Base-by-base conservation (phyloP, 2,329 filamentous ascomycete species). In the Sclerotinia borealis region DNA sequence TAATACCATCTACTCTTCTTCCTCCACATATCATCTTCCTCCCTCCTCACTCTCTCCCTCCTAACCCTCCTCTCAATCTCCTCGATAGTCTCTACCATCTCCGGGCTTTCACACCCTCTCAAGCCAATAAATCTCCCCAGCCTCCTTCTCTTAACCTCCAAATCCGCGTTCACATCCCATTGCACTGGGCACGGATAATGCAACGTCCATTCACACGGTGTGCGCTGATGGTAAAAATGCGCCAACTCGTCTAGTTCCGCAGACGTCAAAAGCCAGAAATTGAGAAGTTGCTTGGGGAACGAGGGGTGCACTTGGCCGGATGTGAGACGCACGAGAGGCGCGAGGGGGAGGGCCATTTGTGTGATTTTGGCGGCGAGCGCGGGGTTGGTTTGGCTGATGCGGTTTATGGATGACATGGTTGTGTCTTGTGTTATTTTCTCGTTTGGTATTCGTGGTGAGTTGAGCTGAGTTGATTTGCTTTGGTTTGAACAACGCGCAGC, bases 51-150 rank as follows among this genome's bases (percentile, higher is more conserved):
- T 31, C 66, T 77, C 74, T 15, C 77, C 71, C 50, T 77, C 75
- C 66, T 78, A 77, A 51, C 61, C 22, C 37, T 59, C 71, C 80
- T 78, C 74, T 77, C 77, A n/a, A 71, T 67, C 59, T 72, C 72
- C 45, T 68, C 65, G 41, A 68, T 66, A 22, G 49, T 71, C 59
- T 66, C 60, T 9, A 66, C 22, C 27, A 47, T 78, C 76, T n/a
- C 50, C 10, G 82, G 83, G 37, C 80, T 82, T 67, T 85, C 81
- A 70, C 83, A 83, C 2, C 87, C 88, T 58, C 84, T 77, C 63
- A 92, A 77, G 15, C 89, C 89, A 72, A 92, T 91, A 68, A 92
- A 92, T 68, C 83, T 80, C 51, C 89, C 89, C 72, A 92, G 84
- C 76, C 86, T 86, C 66, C 88, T 79, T 66, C 89, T 80, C 79